Conservation (phyloP, 2,329 filamentous ascomycete genomes). For the Elsinoe necatrix region DNA sequence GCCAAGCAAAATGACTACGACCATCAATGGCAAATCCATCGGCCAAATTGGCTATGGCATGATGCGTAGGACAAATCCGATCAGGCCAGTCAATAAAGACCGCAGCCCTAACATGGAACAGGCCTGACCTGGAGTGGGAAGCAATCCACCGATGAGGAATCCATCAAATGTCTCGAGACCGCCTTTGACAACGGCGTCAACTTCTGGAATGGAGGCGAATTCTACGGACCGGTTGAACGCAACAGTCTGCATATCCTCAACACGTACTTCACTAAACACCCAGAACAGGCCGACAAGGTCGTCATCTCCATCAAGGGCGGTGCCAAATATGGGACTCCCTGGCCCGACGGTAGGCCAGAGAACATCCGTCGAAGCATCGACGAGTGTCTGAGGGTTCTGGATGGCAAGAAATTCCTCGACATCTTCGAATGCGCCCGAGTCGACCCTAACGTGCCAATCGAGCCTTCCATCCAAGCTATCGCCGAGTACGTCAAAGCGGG, state of each 20-base stretch:
- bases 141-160: conserved; percentile 31
- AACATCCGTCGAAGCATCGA: conserved; percentile 39
- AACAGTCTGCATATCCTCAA: conserved; percentile 43
- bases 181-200: conserved; percentile 37
- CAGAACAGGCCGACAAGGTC: conserved; percentile 43
- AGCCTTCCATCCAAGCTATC: conserved; percentile 38
- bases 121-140: conserved; percentile 40
- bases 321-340: conserved; percentile 27
- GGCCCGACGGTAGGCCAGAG: conserved; percentile 34
- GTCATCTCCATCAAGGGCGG: conserved; percentile 46
- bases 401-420: conserved; percentile 41
- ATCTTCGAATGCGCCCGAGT: conserved; percentile 42
- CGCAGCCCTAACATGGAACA: conserved; percentile 18
- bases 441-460: conserved; percentile 36
- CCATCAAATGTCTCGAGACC: conserved; percentile 39
- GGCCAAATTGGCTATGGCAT: conserved; percentile 40
- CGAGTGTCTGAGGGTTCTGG: conserved; percentile 37
- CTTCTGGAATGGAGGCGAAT: conserved; percentile 44
- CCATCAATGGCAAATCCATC: conserved; percentile 29
- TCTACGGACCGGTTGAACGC: conserved; percentile 39
- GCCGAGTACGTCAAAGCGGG: conserved; percentile 30
- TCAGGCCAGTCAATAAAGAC: conserved; percentile 14
- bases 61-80: conserved; percentile 31
- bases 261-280: conserved; percentile 45
- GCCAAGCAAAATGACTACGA: not conserved